Conservation (phyloP, 352 stramenopile species). For the Globisporangium barbulae region DNA sequence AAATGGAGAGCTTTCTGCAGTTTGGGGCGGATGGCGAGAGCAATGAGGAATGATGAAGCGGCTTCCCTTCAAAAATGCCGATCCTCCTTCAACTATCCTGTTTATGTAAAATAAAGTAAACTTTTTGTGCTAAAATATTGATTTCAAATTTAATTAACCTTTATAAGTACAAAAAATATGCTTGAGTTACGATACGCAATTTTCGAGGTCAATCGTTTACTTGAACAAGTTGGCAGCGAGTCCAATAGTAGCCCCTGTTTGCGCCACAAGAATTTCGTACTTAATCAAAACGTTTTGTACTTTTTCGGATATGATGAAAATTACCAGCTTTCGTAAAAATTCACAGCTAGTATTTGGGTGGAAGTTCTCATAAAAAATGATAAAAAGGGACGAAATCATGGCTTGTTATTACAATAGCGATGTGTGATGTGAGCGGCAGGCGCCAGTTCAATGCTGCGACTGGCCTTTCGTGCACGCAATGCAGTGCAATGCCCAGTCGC, state of each 20-base stretch:
- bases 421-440: too few species aligned
- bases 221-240: neutral
- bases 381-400: too few species aligned
- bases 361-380: too few species aligned
- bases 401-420: too few species aligned
- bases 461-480: too few species aligned
- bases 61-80: conserved; percentile 10
- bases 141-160: neutral
- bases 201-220: neutral
- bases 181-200: neutral
- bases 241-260: conserved; percentile 7
- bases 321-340: too few species aligned
- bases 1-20: neutral
- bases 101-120: neutral
- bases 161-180: neutral
- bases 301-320: too few species aligned
- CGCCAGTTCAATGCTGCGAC: too few species aligned
- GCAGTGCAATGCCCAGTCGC: too few species aligned
- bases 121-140: neutral
- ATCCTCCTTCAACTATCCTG: neutral
- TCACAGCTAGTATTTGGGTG: too few species aligned
- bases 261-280: conserved; percentile 8
- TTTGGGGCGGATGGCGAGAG: neutral
- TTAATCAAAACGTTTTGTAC: too few species aligned
- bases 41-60: neutral